phyloP scores from a whole-genome alignment of 768 basidiomycete species.

The Boletus rufocinnamomeus region DNA sequence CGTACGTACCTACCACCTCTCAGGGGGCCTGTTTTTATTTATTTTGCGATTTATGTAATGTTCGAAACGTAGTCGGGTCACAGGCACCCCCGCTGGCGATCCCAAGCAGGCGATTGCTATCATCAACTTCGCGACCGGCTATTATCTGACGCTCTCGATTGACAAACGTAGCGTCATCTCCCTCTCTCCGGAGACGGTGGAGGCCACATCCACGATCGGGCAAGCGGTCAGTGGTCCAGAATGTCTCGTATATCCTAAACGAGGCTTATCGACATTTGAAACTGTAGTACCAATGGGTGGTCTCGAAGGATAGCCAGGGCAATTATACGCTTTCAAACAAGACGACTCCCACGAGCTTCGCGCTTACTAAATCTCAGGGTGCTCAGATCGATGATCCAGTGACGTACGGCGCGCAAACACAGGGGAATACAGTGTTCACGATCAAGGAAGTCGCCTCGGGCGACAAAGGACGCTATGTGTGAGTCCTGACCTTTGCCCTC shows the following conservation, averaged over 20 bases:
- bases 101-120: not conserved
- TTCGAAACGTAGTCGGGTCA: not conserved
- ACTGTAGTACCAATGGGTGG: conserved; percentile 13
- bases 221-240: not conserved
- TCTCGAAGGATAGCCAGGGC: conserved; percentile 4
- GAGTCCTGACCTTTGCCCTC: not conserved
- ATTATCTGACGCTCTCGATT: conserved; percentile 12
- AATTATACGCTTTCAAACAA: conserved; percentile 12
- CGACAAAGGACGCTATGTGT: conserved; percentile 11
- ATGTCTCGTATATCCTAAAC: not conserved
- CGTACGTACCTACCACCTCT: conserved; percentile 2
- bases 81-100: not conserved
- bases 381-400: not conserved
- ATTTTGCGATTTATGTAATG: not conserved
- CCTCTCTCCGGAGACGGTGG: not conserved
- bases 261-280: not conserved
- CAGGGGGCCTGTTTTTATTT: not conserved
- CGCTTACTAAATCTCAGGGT: not conserved
- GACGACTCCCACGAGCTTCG: not conserved
- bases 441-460: conserved; percentile 4
- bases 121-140: conserved; percentile 12
- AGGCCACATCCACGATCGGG: not conserved
- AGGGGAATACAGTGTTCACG: conserved; percentile 4
- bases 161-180: not conserved
- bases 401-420: conserved; percentile 5